A percentile compares a stretch with the other conserved stretches of the same genome.
phyloP scores from a whole-genome alignment of 352 stramenopile species.

The Globisporangium nagaii region DNA sequence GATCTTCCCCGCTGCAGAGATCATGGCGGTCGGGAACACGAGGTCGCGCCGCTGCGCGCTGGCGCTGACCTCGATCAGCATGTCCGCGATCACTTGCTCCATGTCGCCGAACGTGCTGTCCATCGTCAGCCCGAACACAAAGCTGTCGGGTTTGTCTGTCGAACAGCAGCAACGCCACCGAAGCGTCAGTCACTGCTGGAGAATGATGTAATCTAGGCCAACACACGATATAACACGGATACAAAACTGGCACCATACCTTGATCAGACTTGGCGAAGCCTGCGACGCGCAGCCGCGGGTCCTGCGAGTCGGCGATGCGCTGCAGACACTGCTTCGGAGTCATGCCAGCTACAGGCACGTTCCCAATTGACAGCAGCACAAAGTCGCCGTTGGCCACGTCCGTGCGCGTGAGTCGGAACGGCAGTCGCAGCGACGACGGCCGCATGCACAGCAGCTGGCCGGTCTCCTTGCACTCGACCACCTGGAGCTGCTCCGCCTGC shows the following conservation, averaged over 20 bases:
- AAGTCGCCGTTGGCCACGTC: conserved; percentile 63
- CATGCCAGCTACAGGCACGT: conserved; percentile 34
- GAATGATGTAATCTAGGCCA: neutral
- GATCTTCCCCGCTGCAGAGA: conserved; percentile 62
- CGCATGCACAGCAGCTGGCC: conserved; percentile 45
- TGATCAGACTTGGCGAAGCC: conserved; percentile 15
- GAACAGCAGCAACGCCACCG: neutral
- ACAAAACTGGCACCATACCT: conserved; percentile 6
- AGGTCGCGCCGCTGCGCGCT: conserved; percentile 66
- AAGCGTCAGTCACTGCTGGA: neutral
- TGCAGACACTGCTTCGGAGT: conserved; percentile 24
- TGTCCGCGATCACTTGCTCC: conserved; percentile 71
- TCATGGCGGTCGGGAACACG: conserved; percentile 57
- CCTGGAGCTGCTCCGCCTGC: conserved; percentile 30
- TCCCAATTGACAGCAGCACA: conserved; percentile 55
- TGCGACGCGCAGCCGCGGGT: conserved; percentile 17
- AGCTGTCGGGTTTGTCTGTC: conserved; percentile 19
- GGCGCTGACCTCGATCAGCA: conserved; percentile 60
- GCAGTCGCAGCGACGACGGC: conserved; percentile 25
- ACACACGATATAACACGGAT: neutral
- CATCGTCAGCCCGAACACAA: conserved; percentile 53
- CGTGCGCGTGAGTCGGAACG: conserved; percentile 52
- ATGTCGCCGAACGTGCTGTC: conserved; percentile 74
- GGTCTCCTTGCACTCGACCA: conserved; percentile 39
- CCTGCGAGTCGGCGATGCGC: conserved; percentile 24